Evolutionary conservation across 2,329 filamentous ascomycete genomes (phyloP), one percentile per base, ranked within the genome.

Genomic region (Leptodontidium sp.): DNA sequence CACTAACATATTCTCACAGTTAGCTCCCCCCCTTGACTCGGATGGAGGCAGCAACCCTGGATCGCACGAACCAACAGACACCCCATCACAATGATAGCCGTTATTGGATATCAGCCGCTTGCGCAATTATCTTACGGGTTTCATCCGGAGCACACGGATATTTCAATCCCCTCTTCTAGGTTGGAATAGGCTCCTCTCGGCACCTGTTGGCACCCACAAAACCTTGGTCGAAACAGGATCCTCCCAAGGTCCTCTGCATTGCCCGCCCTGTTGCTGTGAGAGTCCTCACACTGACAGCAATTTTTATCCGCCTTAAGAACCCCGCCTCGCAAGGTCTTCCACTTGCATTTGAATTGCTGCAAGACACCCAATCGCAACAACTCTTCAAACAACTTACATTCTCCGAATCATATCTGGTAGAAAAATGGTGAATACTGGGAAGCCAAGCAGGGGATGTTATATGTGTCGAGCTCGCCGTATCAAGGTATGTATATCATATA

Each of bases 391-490:
- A 40, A 50, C 5, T 47, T 38, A n/a, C 17, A 35, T 29, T 49
- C 12, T 35, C 24, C 35, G 47, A 67, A 26, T 68, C 29, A 53
- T 77, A 78, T 70, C 53, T 59, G 43, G 61, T 52, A 55, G 21
- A n/a, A 68, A 57, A 72, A 89, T 89, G 87, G 87, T 89, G 14
- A 89, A 89, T 74, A 87, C 85, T 68, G 88, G 88, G 49, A 88
- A 88, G 79, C 86, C 88, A 74, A 89, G 87, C 0, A 82, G 83
- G 80, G 90, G 89, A 74, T 92, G 90, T 75, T 90, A 91, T 80
- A 91, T 90, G 85, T 92, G 90, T 79, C 86, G 90, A 77, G 90
- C 85, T 52, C 85, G 90, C 70, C 85, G 90, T 73, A 92, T 92
- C 78, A 70, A 70, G 62, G 68, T 70, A 68, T 35, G 17, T 32